These are phyloP conservation scores for Grigorovia jiainica DNA, from an alignment of 805 yeast species.

Conservation along the genomic window DNA sequence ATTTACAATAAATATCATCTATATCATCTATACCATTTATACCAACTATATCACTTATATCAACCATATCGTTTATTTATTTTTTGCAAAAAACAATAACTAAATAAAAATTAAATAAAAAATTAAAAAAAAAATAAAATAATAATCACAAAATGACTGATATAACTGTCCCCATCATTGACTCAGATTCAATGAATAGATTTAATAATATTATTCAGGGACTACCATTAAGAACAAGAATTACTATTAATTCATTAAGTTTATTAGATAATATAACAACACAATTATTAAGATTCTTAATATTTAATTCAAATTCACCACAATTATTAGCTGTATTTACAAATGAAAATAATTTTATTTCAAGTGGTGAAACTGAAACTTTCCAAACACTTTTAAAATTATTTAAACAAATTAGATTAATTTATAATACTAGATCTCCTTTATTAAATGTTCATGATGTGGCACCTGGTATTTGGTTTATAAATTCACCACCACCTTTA, in stretches of 20 bases:
- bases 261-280: conserved; percentile 74
- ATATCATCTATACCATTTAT: too few relatives aligned
- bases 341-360: conserved; percentile 44
- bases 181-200: conserved; percentile 15
- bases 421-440: conserved; percentile 62
- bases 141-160: background rate
- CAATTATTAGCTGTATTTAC: conserved; percentile 56
- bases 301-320: conserved; percentile 44
- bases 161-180: background rate
- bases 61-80: too few relatives aligned
- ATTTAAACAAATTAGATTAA: conserved; percentile 65
- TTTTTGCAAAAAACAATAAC: too few relatives aligned
- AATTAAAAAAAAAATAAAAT: background rate
- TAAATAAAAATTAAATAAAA: background rate
- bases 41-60: too few relatives aligned
- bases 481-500: conserved; percentile 48
- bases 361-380: conserved; percentile 45
- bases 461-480: conserved; percentile 63
- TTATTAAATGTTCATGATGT: conserved; percentile 60
- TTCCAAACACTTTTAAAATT: conserved; percentile 62
- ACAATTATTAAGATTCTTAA: conserved; percentile 65
- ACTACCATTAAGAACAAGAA: conserved; percentile 44
- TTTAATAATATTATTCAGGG: conserved; percentile 17
- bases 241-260: conserved; percentile 60
- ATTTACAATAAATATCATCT: too few relatives aligned